Conservation (phyloP, 139 green algal genomes). For the Diplosphaera chodatii region DNA sequence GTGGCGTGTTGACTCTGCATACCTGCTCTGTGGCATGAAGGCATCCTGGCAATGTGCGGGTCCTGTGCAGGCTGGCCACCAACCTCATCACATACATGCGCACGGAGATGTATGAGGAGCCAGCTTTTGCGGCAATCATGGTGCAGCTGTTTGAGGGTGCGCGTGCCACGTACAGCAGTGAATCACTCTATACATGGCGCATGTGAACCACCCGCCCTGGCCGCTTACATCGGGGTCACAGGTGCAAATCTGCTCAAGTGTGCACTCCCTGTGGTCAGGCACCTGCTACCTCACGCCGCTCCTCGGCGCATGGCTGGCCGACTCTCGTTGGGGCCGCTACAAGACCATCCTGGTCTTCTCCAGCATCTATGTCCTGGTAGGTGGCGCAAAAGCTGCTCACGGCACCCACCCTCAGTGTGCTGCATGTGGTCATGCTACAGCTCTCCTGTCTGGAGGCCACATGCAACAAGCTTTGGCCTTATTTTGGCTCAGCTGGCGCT, state of each 20-base stretch:
- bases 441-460: too few relatives aligned
- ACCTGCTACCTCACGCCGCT: constrained; percentile 91
- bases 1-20: too few relatives aligned
- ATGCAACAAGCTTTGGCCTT: too few relatives aligned
- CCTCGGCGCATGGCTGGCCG: constrained; percentile 85
- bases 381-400: too few relatives aligned
- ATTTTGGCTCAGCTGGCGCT: neutral
- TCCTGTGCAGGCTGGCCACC: constrained; percentile 57
- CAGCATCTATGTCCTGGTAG: constrained; percentile 78
- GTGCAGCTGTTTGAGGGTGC: constrained; percentile 89
- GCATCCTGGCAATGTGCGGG: neutral
- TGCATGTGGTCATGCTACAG: too few relatives aligned
- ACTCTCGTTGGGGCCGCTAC: constrained; percentile 87
- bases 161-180: too few relatives aligned
- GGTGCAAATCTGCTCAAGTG: too few relatives aligned
- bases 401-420: too few relatives aligned
- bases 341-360: constrained; percentile 94
- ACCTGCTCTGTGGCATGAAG: neutral
- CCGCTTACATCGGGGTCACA: too few relatives aligned
- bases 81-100: constrained; percentile 91
- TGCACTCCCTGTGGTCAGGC: too few relatives aligned
- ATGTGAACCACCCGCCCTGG: too few relatives aligned
- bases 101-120: constrained; percentile 64
- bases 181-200: too few relatives aligned
- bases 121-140: constrained; percentile 67